Conservation (phyloP, 2,329 filamentous ascomycete species). For the Pyrenochaeta sp. region DNA sequence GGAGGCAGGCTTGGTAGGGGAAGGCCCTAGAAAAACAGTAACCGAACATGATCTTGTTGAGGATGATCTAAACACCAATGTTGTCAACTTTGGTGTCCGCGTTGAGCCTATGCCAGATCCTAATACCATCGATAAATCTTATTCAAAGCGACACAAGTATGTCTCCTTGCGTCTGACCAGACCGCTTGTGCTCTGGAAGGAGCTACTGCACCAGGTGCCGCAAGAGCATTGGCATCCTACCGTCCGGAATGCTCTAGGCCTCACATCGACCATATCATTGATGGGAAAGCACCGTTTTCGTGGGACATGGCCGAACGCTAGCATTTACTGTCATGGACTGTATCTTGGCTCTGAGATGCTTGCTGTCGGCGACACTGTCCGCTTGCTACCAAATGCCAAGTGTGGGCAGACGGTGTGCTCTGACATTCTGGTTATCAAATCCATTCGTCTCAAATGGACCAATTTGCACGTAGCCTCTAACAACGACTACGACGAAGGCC, state of each 20-base stretch:
- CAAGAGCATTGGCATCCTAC: slow-evolving; percentile 61
- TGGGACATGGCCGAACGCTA: slow-evolving; percentile 64
- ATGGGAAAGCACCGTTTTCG: slow-evolving; percentile 62
- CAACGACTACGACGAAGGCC: slow-evolving; percentile 55
- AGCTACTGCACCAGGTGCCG: slow-evolving; percentile 55
- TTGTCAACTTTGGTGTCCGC: slow-evolving; percentile 64
- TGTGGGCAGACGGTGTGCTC: slow-evolving; percentile 43
- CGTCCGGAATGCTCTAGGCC: slow-evolving; percentile 62
- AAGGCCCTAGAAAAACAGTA: slow-evolving; percentile 56
- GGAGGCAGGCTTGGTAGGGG: slow-evolving; percentile 66
- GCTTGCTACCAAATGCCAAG: slow-evolving; percentile 49
- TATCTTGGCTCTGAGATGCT: slow-evolving; percentile 67
- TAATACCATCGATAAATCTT: slow-evolving; percentile 59
- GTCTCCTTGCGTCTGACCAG: slow-evolving; percentile 63
- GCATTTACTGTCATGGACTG: slow-evolving; percentile 62
- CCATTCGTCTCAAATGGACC: slow-evolving; percentile 61
- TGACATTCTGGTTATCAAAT: slow-evolving; percentile 64
- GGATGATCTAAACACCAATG: slow-evolving; percentile 49
- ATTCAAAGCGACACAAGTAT: slow-evolving; percentile 64
- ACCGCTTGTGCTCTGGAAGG: slow-evolving; percentile 63
- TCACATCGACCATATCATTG: slow-evolving; percentile 62
- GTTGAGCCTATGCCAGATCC: slow-evolving; percentile 65
- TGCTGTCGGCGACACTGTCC: slow-evolving; percentile 62
- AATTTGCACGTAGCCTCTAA: slow-evolving; percentile 58
- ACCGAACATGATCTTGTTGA: slow-evolving; percentile 57